Conservation (phyloP, 169 alveolate species). For the Eimeria maxima region DNA sequence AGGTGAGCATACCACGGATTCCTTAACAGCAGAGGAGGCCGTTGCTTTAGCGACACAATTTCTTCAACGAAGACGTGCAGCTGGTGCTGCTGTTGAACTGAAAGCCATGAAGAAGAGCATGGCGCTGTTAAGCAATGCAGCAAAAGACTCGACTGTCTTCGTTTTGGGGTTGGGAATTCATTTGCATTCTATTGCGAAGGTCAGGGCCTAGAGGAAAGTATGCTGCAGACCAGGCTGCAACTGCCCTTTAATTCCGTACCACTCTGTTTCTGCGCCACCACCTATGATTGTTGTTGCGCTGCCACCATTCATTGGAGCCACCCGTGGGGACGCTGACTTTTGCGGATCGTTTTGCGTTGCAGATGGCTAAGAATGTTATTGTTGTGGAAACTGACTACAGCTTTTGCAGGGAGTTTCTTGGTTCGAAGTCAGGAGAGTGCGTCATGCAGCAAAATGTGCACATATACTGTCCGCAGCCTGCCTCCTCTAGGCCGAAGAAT, state of each 20-base stretch:
- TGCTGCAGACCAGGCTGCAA: not conserved
- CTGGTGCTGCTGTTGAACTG: too few relatives aligned
- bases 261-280: not conserved
- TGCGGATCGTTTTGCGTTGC: not conserved
- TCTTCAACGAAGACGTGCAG: not conserved
- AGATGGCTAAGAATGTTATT: constrained; percentile 54
- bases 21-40: constrained; percentile 1
- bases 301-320: not conserved
- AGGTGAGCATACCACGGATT: not conserved
- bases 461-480: constrained; percentile 20
- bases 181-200: not conserved
- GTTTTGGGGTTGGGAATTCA: constrained; percentile 41
- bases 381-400: constrained; percentile 18
- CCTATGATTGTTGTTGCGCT: not conserved
- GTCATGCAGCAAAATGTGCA: constrained; percentile 46
- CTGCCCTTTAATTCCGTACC: not conserved
- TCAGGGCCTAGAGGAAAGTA: not conserved
- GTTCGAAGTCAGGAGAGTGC: not conserved
- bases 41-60: not conserved
- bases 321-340: not conserved
- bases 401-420: not conserved
- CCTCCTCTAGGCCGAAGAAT: not conserved
- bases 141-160: constrained; percentile 12
- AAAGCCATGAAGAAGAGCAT: not conserved
- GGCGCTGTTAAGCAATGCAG: not conserved